Evolutionary conservation across 2,329 filamentous ascomycete species (phyloP), one percentile per base, ranked within the genome.

Genomic region (Fusarium pseudonygamai): DNA sequence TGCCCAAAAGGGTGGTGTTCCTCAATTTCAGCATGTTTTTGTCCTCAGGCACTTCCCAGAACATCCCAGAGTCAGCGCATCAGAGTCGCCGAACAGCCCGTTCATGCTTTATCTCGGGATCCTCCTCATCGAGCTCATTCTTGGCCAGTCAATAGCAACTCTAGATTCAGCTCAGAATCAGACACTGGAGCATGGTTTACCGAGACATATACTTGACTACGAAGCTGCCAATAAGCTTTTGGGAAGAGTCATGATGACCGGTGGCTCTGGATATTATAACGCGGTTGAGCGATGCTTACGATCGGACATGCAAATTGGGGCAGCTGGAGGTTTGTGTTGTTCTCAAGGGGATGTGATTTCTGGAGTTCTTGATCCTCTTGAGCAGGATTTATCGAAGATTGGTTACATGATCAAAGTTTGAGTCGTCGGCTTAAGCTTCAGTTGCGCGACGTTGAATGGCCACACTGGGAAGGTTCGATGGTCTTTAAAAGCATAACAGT

Each of bases 341-440:
- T 36, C 1, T n/a, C 50, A 46, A 37, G 42, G 47, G 7, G 60
- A 63, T 30, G 28, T 60, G 9, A 26, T 63, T 47, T 39, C 60
- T 28, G 42, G 53, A 1, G 30, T 63, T 0, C 56, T 60, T 30
- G 36, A 18, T 18, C 53, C 60, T 1, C 60, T 60, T 0, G 60
- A 60, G 53, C 60, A 60, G 16, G 60, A 60, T n/a, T 16, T 60
- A 26, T n/a, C 56, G 28, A 30, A 63, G 60, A 34, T 32, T 62
- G 26, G 50, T 46, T 1, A 22, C 18, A 13, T 58, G 36, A 42
- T 2, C n/a, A n/a, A 28, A 22, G 9, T 30, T 42, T 10, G 3
- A 8, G 6, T n/a, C 12, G 8, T 12, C 22, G 7, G 3, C 2
- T 56, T 9, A 12, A 43, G 26, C 6, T 56, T 45, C 3, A 20